Conservation (phyloP, 306 rosid species). For the Trifolium pratense region DNA sequence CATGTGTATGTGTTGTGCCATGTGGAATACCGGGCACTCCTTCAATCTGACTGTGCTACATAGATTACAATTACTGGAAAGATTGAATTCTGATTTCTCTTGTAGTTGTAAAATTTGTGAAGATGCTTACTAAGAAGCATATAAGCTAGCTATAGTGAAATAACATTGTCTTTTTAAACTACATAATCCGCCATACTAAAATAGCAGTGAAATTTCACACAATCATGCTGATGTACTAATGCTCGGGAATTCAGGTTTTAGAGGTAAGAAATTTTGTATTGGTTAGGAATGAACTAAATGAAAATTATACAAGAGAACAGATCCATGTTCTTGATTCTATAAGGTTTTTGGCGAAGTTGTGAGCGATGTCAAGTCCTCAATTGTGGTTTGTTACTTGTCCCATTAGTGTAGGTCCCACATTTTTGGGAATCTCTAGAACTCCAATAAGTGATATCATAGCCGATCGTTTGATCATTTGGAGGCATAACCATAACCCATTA, state of each 20-base stretch:
- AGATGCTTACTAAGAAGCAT: neutral
- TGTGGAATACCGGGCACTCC: no score
- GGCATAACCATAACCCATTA: neutral
- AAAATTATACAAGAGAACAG: neutral
- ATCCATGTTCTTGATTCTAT: neutral
- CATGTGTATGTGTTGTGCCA: neutral
- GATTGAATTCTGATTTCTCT: conserved; percentile 5
- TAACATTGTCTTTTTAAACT: neutral
- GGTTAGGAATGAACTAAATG: neutral
- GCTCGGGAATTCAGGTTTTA: neutral
- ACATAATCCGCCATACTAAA: neutral
- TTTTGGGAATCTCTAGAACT: neutral
- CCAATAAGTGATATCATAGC: neutral
- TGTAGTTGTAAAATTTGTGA: conserved; percentile 19
- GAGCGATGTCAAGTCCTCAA: neutral
- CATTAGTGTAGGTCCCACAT: neutral
- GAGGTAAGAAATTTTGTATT: neutral
- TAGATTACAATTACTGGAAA: neutral
- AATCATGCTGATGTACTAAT: neutral
- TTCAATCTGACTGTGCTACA: neutral
- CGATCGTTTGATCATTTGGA: neutral
- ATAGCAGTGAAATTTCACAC: neutral
- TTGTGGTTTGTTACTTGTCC: neutral
- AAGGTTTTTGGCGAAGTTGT: conserved; percentile 1
- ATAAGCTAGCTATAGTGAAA: neutral